Evolutionary conservation across 176 grass and related monocot genomes (phyloP), one percentile per base, ranked within the genome.

Genomic region (Echinochloa phyllopogon): DNA sequence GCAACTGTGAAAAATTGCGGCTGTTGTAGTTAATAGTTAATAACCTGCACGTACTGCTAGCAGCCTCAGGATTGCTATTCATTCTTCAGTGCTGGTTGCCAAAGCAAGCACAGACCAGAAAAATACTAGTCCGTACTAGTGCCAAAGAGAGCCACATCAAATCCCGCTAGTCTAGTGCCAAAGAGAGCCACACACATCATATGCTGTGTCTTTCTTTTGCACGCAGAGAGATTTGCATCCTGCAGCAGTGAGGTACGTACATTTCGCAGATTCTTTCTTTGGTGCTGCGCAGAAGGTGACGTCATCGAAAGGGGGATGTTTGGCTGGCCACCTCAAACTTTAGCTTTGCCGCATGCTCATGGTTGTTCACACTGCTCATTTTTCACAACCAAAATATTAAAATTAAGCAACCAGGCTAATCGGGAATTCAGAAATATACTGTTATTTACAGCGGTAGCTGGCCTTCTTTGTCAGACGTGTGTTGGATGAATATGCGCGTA

Each of bases 231-330:
- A 56, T 29, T 74, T 74, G 16, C 63, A 65, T 48, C 72, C 1
- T 65, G 58, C 57, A 74, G 68, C 29, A 8, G 29, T 18, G 64
- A 55, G 8, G 85, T 75, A 43, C 69, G 85, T 75, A 43, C 69
- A 36, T 58, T 18, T 75, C 47, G 23, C 51, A 75, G 75, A 89
- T 84, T 80, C 81, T 84, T 82, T 84, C 66, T 79, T 82, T 77
- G 52, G 72, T 60, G 40, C n/a, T 18, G 52, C 62, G 64, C 37
- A 33, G 69, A 21, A 45, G 77, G 42, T 69, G 77, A 70, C 82
- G 68, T 76, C 87, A 82, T n/a, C 33, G 18, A 65, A 40, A 69
- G 74, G 60, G 60, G 73, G 72, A 66, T 72, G 77, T 72, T 77
- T 64, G 47, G 39, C 24, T 77, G 56, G 40, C 65, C 77, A 77